Evolutionary conservation across 1,139 yeast species (phyloP), one percentile per base, ranked within the genome.

Genomic region (Dujonia santamariae): DNA sequence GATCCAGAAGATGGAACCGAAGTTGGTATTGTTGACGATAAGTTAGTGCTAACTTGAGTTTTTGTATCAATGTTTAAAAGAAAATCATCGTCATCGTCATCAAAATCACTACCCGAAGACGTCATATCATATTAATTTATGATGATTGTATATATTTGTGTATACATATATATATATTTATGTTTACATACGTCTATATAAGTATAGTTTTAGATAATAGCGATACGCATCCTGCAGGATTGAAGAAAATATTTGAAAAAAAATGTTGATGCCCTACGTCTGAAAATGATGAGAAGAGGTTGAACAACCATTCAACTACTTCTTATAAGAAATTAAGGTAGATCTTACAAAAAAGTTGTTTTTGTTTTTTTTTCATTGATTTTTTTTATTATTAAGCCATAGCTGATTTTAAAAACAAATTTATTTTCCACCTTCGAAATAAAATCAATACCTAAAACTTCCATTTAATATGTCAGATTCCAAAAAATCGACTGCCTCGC

Each of bases 401-500:
- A n/a, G n/a, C n/a, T n/a, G n/a, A n/a, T n/a, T n/a, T n/a, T n/a
- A n/a, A n/a, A n/a, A n/a, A n/a, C n/a, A n/a, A n/a, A 4, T 5
- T 26, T n/a, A 16, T n/a, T 4, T 26, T n/a, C 11, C 5, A n/a
- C 13, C 18, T 26, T 16, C n/a, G n/a, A n/a, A n/a, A n/a, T n/a
- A 42, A 67, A 66, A 26, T 56, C 63, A 30, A 51, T 48, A 26
- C 50, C 61, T 4, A 59, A 49, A 20, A 49, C 37, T 23, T 50
- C 39, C 53, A 49, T 50, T 9, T 26, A 23, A 27, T 27, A 9
- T 17, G 11, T 47, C 62, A n/a, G 46, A 69, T 57, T 53, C 87
- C 68, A 15, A 12, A n/a, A 27, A 14, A 7, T 28, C 37, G 3
- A 56, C 76, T 44, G 88, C 86, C 2, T 79, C 87, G 7, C 67